Conservation (phyloP, 345 rosid species). For the Camelina hispida region DNA sequence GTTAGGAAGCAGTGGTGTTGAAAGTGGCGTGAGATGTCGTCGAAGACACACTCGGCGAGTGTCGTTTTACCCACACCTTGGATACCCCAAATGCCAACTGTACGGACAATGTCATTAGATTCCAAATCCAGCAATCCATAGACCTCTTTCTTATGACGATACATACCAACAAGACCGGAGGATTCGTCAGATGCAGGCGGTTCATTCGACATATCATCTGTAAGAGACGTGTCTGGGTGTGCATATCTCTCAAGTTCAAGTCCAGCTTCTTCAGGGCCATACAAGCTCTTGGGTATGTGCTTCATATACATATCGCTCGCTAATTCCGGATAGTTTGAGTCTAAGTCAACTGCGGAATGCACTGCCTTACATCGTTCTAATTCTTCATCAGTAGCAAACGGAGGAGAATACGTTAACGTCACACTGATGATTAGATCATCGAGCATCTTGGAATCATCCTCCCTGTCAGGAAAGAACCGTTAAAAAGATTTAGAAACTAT, state of each 20-base stretch:
- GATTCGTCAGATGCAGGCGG: background rate
- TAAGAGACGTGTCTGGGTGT: background rate
- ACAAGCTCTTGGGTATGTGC: background rate
- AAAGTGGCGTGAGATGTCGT: constrained; percentile 4
- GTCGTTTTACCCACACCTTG: constrained; percentile 17
- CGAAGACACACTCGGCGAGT: background rate
- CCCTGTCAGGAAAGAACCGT: constrained; percentile 14
- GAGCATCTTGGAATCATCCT: constrained; percentile 28
- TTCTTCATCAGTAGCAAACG: too few relatives aligned
- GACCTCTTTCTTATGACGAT: constrained; percentile 1
- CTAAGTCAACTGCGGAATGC: accelerated
- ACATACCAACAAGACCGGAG: background rate
- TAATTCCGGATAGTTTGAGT: background rate
- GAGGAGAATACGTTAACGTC: too few relatives aligned
- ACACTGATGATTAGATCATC: too few relatives aligned
- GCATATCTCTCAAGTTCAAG: background rate
- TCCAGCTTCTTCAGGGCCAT: background rate
- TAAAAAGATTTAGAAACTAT: too few relatives aligned
- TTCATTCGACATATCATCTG: background rate
- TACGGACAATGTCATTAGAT: background rate
- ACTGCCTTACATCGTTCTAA: too few relatives aligned
- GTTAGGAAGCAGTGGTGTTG: constrained; percentile 14
- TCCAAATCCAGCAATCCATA: background rate
- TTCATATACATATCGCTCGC: background rate
- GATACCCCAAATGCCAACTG: constrained; percentile 15